Evolutionary conservation across 2,329 filamentous ascomycete species (phyloP).

Genomic region (Fusarium proliferatum): DNA sequence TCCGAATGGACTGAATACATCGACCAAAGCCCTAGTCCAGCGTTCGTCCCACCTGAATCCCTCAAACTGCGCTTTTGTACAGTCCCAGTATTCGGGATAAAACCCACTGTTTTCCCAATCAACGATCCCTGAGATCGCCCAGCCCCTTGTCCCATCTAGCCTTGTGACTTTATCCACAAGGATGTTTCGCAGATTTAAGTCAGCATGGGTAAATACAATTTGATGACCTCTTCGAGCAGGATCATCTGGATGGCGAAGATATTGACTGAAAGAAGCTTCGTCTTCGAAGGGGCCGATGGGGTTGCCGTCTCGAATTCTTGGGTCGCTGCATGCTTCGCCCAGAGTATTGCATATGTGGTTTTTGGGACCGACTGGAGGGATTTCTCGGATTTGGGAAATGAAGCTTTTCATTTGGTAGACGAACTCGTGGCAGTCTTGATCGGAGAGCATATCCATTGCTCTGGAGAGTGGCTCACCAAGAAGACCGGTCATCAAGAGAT

Average conservation of each 20-base stretch:
- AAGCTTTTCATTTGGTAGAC: conserved; percentile 41
- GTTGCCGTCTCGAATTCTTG: conserved; percentile 39
- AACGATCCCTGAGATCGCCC: conserved; percentile 44
- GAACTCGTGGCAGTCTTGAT: conserved; percentile 32
- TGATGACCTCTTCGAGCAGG: conserved; percentile 35
- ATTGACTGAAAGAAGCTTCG: conserved; percentile 49
- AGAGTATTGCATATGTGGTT: conserved; percentile 48
- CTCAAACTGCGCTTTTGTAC: conserved; percentile 21
- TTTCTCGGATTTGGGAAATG: conserved; percentile 42
- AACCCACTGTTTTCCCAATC: conserved; percentile 44
- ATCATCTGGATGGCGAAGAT: conserved; percentile 46
- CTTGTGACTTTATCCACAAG: conserved; percentile 42
- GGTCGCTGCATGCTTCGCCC: conserved; percentile 43
- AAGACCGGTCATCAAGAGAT: conserved; percentile 11
- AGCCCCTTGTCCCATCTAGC: conserved; percentile 25
- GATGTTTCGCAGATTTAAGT: conserved; percentile 46
- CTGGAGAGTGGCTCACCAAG: not conserved
- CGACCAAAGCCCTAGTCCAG: not conserved
- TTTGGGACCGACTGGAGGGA: conserved; percentile 33
- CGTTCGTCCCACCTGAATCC: not conserved
- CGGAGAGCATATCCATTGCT: conserved; percentile 42
- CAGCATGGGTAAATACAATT: conserved; percentile 57
- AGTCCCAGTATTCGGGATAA: conserved; percentile 44
- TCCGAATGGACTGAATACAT: not conserved
- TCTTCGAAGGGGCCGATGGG: conserved; percentile 46